Conservation (phyloP, 192 early-diverging fungal species). For the Backusella morwellensis region DNA sequence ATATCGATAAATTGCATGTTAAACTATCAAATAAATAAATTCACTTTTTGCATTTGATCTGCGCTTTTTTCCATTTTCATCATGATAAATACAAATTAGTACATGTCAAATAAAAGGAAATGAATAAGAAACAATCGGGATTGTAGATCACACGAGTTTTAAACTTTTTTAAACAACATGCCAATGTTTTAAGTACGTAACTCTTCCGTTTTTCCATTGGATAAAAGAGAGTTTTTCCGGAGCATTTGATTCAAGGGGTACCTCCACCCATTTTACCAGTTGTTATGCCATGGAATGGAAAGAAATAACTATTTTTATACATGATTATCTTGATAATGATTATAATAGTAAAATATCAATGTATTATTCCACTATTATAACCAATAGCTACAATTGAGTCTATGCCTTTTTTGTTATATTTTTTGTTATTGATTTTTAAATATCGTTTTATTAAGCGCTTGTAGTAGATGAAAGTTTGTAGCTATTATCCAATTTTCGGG, state of each 20-base stretch:
- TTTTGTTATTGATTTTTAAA: neutral
- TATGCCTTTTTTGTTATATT: neutral
- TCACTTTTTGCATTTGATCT: neutral
- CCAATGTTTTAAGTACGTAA: neutral
- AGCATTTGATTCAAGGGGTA: neutral
- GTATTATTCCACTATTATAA: no score
- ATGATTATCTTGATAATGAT: neutral
- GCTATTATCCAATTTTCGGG: neutral
- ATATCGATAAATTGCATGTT: neutral
- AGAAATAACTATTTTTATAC: neutral
- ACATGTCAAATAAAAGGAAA: neutral
- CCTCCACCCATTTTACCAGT: neutral
- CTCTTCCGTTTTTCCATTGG: neutral
- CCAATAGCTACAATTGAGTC: no score
- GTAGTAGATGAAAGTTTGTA: neutral
- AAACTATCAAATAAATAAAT: neutral
- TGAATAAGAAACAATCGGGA: neutral
- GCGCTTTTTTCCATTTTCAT: neutral
- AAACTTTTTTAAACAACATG: neutral
- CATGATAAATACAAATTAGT: neutral
- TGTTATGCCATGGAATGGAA: neutral
- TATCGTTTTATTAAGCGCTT: neutral
- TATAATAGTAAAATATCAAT: neutral
- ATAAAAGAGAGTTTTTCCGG: neutral
- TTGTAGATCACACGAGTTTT: conserved; percentile 4